Evolutionary conservation across 2,329 filamentous ascomycete genomes (phyloP).

Genomic region (Claviceps sp.): DNA sequence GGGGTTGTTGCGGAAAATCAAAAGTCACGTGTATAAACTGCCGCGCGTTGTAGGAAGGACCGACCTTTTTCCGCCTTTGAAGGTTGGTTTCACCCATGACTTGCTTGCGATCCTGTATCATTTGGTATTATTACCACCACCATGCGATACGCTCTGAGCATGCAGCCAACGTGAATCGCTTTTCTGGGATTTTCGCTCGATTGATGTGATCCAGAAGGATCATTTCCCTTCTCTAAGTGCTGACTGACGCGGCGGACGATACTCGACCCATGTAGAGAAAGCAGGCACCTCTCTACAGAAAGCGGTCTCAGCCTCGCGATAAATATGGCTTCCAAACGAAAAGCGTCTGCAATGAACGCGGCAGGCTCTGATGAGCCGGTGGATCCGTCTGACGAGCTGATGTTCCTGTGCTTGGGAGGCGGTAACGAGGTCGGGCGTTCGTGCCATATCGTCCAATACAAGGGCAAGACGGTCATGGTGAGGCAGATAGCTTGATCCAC

Average conservation of each 20-base stretch:
- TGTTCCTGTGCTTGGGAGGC: conserved; percentile 85
- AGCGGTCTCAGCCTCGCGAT: conserved; percentile 4
- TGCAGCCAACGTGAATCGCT: not conserved
- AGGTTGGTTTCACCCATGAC: not conserved
- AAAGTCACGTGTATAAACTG: conserved; percentile 25
- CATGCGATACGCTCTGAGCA: not conserved
- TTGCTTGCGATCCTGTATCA: not conserved
- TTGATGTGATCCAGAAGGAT: not conserved
- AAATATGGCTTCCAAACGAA: conserved; percentile 85
- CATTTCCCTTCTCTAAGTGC: not conserved
- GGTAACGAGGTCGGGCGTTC: conserved; percentile 96
- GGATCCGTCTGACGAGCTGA: conserved; percentile 85
- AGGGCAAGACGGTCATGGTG: conserved; percentile 98
- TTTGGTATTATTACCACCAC: not conserved
- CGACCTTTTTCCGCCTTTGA: not conserved
- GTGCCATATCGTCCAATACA: conserved; percentile 97
- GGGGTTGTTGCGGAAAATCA: conserved; percentile 25
- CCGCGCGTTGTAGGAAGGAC: not conserved
- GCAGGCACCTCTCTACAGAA: not conserved
- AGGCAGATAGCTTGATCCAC: conserved; percentile 3
- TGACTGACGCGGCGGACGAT: not conserved
- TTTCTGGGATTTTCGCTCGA: not conserved
- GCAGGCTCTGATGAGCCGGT: conserved; percentile 65
- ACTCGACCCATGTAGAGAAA: not conserved
- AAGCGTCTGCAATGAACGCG: conserved; percentile 62